Evolutionary conservation across 2,329 filamentous ascomycete species (phyloP), one percentile per base, ranked within the genome.

Genomic region (Amauroascus niger): DNA sequence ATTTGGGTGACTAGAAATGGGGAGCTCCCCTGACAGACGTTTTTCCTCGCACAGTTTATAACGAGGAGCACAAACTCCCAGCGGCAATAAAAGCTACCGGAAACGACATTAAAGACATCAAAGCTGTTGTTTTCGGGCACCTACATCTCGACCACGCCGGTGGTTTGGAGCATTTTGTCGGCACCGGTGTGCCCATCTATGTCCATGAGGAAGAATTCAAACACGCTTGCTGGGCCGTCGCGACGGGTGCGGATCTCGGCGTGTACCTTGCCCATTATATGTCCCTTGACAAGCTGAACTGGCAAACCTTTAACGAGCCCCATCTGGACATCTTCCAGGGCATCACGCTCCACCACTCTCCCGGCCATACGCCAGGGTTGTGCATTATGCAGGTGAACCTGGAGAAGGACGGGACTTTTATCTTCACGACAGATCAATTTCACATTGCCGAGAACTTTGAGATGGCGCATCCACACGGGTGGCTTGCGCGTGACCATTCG

Each of bases 91-190:
- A 63, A 41, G 59, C 60, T 11, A 65, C 67, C 0, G 69, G 72
- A n/a, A 63, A 76, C 47, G 66, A 70, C 46, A 70, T 76, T 48
- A 69, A 71, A 46, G 73, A 76, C 58, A 63, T 76, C 26, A 75
- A 76, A 59, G 67, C 69, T 18, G 66, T 76, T 8, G 67, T 76
- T 2, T 67, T 76, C 16, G 71, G 74, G 2, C 74, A 76, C 52
- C 61, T 77, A 30, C 73, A 76, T 58, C 57, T 75, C 1, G 74
- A 76, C 56, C 74, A 76, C 57, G 74, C 74, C 0, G 74, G 74
- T 1, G 74, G 74, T 0, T 60, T 76, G 0, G 72, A 75, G 46
- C 66, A 75, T 50, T 76, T 76, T 44, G 37, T 67, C 2, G 64
- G 65, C 37, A 73, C 66, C 4, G 67, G 71, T 28, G 63, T 76